Percentiles rank a stretch among this genome's conserved stretches.
These are phyloP conservation scores for Fonsecaea multimorphosa DNA, from an alignment of 2,329 filamentous ascomycete genomes.

Conservation along the genomic window DNA sequence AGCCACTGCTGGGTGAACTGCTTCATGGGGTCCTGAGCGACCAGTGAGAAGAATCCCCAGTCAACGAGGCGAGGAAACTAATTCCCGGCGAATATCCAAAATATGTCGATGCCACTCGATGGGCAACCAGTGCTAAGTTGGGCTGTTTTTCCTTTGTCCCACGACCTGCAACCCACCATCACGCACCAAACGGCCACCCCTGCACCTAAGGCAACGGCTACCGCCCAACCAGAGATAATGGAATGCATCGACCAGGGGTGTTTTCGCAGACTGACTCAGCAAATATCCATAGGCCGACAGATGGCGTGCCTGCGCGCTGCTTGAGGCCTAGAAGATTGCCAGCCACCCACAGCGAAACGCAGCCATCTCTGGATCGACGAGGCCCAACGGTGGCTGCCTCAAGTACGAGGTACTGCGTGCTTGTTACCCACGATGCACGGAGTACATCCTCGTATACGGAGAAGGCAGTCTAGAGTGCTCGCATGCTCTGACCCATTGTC, in stretches of 20 bases:
- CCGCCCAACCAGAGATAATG: conserved; percentile 17
- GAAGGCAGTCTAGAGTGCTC: not conserved
- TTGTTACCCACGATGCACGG: not conserved
- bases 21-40: not conserved
- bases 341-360: not conserved
- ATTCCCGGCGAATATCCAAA: not conserved
- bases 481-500: not conserved
- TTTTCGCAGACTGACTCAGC: conserved; percentile 27
- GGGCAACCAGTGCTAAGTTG: not conserved
- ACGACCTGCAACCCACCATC: conserved; percentile 2
- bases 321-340: conserved; percentile 16
- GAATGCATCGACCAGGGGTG: not conserved
- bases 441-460: not conserved
- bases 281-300: conserved; percentile 6
- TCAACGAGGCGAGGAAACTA: not conserved
- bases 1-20: not conserved
- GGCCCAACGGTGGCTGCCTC: not conserved
- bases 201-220: conserved; percentile 20
- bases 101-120: no score
- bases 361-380: not conserved
- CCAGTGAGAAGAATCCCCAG: not conserved
- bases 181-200: conserved; percentile 16
- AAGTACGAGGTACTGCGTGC: not conserved
- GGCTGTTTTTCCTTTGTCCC: not conserved
- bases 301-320: not conserved